A percentile compares a stretch with the other conserved stretches of the same genome.
Evolutionary conservation across 108 stramenopile genomes (phyloP).

Genomic region (Cyclotella kingstonii): DNA sequence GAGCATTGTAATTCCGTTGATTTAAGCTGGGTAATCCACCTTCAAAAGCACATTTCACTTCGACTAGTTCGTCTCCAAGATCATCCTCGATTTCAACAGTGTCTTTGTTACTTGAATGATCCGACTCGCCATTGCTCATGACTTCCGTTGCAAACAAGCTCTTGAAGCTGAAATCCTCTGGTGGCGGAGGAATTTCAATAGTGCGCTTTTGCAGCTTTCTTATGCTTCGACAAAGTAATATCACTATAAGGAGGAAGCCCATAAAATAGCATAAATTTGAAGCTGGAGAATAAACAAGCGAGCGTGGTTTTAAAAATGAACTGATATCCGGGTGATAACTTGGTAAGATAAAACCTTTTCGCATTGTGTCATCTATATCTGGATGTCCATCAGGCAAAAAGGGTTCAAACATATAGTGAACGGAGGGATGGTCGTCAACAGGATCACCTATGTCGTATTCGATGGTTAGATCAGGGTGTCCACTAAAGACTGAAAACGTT

Average conservation of each 20-base stretch:
- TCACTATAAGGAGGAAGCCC: background rate
- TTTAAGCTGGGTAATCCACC: conserved; percentile 10
- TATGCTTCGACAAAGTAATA: background rate
- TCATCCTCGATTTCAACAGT: too few species aligned
- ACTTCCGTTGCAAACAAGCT: background rate
- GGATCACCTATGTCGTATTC: conserved; percentile 14
- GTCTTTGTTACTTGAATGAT: too few species aligned
- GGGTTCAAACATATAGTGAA: conserved; percentile 21
- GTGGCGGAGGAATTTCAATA: background rate
- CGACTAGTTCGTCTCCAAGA: too few species aligned
- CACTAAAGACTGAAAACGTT: conserved; percentile 15
- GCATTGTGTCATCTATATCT: conserved; percentile 24
- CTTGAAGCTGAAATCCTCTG: background rate
- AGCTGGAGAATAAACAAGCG: conserved; percentile 13
- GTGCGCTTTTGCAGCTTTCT: background rate
- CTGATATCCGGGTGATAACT: conserved; percentile 25
- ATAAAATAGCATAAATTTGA: conserved; percentile 13
- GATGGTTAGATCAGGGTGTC: conserved; percentile 12
- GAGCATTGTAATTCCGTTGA: conserved; percentile 4
- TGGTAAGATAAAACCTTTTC: conserved; percentile 20
- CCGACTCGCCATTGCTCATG: background rate
- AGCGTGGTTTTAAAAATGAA: conserved; percentile 2
- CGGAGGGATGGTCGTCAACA: conserved; percentile 21
- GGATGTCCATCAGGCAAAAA: conserved; percentile 22
- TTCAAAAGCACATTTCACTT: background rate